Conservation (phyloP, 1,139 yeast species). For the Geotrichum cucujoidarum region DNA sequence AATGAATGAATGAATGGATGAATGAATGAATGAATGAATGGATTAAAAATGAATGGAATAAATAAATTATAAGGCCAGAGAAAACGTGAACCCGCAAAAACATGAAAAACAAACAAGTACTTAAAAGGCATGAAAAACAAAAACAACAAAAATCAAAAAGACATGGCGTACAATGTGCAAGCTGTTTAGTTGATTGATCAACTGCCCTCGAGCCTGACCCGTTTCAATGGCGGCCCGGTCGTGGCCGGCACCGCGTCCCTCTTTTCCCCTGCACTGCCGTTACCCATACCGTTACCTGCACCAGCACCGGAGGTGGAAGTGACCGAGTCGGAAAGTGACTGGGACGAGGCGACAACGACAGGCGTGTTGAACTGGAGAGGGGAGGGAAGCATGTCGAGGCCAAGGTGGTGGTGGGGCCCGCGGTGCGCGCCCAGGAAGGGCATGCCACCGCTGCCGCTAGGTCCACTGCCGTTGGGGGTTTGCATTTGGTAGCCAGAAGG, state of each 20-base stretch:
- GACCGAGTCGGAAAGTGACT: conserved; percentile 20
- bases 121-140: background rate
- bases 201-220: background rate
- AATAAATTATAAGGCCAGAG: background rate
- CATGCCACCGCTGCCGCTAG: background rate
- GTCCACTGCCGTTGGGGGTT: background rate
- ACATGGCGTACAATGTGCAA: background rate
- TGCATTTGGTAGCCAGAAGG: background rate
- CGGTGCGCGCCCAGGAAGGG: background rate
- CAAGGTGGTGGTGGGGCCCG: conserved; percentile 11
- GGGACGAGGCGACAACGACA: conserved; percentile 22
- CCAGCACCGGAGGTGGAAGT: conserved; percentile 5
- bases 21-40: background rate
- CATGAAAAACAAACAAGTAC: background rate
- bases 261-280: background rate
- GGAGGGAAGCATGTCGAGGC: conserved; percentile 32
- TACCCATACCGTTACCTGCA: conserved; percentile 6
- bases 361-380: conserved; percentile 35
- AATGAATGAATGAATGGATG: no score
- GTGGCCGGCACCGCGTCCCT: background rate
- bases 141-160: background rate
- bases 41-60: background rate
- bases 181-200: background rate
- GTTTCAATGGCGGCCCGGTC: conserved; percentile 1
- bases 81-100: background rate